These are phyloP conservation scores for Botrytis squamosa DNA, from an alignment of 2,329 filamentous ascomycete genomes.

Conservation along the genomic window DNA sequence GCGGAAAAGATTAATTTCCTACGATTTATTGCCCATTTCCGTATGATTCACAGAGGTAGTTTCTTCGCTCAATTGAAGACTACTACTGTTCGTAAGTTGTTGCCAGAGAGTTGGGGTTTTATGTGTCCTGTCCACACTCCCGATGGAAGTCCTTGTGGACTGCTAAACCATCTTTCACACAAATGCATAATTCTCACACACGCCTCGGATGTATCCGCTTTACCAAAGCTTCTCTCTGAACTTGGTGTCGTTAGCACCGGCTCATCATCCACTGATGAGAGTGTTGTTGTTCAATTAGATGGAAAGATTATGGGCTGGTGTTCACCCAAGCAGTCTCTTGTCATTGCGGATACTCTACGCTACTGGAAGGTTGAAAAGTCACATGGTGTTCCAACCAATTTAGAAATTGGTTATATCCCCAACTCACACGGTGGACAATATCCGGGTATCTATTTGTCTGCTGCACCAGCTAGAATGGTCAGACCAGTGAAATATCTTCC, in stretches of 20 bases:
- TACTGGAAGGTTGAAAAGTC: conserved; percentile 94
- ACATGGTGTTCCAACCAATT: conserved; percentile 73
- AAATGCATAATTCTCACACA: conserved; percentile 88
- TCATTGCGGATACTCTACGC: conserved; percentile 81
- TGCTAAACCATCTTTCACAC: conserved; percentile 92
- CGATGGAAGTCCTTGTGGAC: conserved; percentile 90
- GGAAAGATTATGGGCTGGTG: conserved; percentile 90
- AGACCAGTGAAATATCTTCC: conserved; percentile 90
- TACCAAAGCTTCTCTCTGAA: conserved; percentile 72
- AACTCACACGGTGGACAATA: conserved; percentile 90
- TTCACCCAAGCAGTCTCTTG: conserved; percentile 75
- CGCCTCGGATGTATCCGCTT: conserved; percentile 67
- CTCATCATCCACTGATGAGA: conserved; percentile 77
- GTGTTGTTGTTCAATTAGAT: conserved; percentile 85
- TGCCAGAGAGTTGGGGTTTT: conserved; percentile 98
- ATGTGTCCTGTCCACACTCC: conserved; percentile 96
- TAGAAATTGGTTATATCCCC: conserved; percentile 91
- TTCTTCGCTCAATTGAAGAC: conserved; percentile 99
- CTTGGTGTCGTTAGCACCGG: conserved; percentile 76
- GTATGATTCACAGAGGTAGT: conserved; percentile 97
- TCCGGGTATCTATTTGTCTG: conserved; percentile 92
- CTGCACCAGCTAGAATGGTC: conserved; percentile 80
- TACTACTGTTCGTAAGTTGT: conserved; percentile 89
- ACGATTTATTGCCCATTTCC: conserved; percentile 97
- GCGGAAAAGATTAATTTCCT: conserved; percentile 99